Conservation (phyloP, 2,329 filamentous ascomycete species). For the Hyphodiscus sp. region DNA sequence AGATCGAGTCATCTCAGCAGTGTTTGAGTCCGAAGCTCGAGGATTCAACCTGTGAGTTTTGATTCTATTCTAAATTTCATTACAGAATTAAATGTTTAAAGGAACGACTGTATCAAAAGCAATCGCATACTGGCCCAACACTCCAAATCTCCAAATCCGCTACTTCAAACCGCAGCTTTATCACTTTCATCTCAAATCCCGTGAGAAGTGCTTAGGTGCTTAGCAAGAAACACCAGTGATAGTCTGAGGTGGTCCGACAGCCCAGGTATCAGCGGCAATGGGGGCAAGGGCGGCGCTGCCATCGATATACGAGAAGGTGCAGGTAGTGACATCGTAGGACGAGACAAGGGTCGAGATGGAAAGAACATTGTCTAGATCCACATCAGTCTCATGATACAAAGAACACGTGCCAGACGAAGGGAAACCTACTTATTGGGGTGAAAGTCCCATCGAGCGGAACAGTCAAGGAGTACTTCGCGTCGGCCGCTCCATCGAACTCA, state of each 20-base stretch:
- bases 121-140: too few relatives aligned
- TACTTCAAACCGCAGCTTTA: too few relatives aligned
- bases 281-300: slow-evolving; percentile 9
- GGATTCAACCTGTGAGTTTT: too few relatives aligned
- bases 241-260: slow-evolving; percentile 23
- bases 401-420: neutral
- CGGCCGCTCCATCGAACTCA: slow-evolving; percentile 22
- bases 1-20: too few relatives aligned
- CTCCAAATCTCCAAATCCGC: too few relatives aligned
- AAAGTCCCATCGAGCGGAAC: slow-evolving; percentile 19
- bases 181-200: too few relatives aligned
- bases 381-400: neutral
- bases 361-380: slow-evolving; percentile 19
- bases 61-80: too few relatives aligned
- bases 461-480: slow-evolving; percentile 19
- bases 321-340: slow-evolving; percentile 11
- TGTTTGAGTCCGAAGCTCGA: too few relatives aligned
- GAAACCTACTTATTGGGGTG: slow-evolving; percentile 16
- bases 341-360: slow-evolving; percentile 22
- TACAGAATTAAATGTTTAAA: too few relatives aligned
- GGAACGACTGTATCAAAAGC: too few relatives aligned
- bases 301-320: slow-evolving; percentile 19
- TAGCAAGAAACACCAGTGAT: slow-evolving; percentile 17
- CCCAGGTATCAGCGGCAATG: slow-evolving; percentile 15
- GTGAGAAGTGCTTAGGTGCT: too few relatives aligned